Evolutionary conservation across 441 rosid genomes (phyloP), one percentile per base, ranked within the genome.

Genomic region (Croton laevigatus): DNA sequence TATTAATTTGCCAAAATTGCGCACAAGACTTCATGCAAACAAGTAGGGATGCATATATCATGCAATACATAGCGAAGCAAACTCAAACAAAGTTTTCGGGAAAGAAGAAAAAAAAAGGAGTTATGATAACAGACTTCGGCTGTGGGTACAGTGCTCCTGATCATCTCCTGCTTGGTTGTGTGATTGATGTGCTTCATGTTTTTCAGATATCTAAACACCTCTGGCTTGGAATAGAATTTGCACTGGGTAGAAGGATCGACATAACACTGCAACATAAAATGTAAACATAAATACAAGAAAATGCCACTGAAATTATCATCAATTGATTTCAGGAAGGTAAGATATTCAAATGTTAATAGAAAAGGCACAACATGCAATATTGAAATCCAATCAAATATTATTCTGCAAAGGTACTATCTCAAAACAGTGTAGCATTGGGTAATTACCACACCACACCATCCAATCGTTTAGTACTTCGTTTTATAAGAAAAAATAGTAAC

Each of bases 211-310:
- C 51, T 72, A 34, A 75, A 19, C 71, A 82, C 86, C 62, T 76
- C 59, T 62, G 87, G 87, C 80, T 71, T 80, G 72, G 89, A 81
- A 69, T 60, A 64, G 75, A 76, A 83, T 74, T 62, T 86, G 65
- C 14, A 19, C 66, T 81, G 79, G 36, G 76, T 76, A 3, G 65
- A 70, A 4, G 70, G 72, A 44, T 86, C 82, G 62, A 74, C 40
- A 59, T 72, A 86, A 55, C 66, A 44, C 87, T 83, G 83, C 73
- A 76, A 62, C 36, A 68, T 40, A 61, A 53, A 62, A 61, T 57
- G 68, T 14, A 62, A 51, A 32, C 68, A 36, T 37, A 38, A 38
- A 59, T 37, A 58, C 20, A 45, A 70, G 34, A 1, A 5, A 16
- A 73, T 45, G 66, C n/a, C 20, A 22, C 42, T n/a, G 14, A 32